These are phyloP conservation scores for Talaromyces liani DNA, from an alignment of 495 filamentous ascomycete genomes.

Conservation along the genomic window DNA sequence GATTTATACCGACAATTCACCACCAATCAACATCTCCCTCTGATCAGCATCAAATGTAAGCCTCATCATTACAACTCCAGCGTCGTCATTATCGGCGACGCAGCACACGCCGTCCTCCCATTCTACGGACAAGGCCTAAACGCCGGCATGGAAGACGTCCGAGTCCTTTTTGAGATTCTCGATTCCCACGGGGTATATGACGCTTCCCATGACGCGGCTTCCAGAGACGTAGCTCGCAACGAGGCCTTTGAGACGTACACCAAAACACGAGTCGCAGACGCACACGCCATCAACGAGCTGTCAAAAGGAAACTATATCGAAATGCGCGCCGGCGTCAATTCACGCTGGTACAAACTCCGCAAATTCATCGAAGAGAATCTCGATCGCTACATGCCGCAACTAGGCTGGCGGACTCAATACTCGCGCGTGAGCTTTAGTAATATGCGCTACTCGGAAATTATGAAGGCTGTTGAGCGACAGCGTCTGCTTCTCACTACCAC, in stretches of 20 bases:
- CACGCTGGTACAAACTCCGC: constrained; percentile 63
- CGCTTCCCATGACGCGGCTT: constrained; percentile 20
- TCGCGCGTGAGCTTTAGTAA: constrained; percentile 89
- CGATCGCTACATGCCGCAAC: constrained; percentile 60
- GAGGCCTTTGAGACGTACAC: constrained; percentile 70
- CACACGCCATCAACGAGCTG: constrained; percentile 85
- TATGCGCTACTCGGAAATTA: constrained; percentile 80
- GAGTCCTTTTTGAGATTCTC: constrained; percentile 68
- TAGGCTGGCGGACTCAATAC: constrained; percentile 91
- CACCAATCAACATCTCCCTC: constrained; percentile 76
- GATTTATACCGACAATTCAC: constrained; percentile 65
- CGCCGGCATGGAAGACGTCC: constrained; percentile 75
- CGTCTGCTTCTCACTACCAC: constrained; percentile 45
- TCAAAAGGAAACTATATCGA: constrained; percentile 88
- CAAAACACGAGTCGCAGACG: constrained; percentile 61
- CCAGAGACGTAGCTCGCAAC: constrained; percentile 34
- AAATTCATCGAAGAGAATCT: constrained; percentile 85
- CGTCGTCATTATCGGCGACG: constrained; percentile 86
- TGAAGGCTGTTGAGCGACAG: constrained; percentile 59
- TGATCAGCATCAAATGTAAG: constrained; percentile 86
- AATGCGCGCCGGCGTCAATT: constrained; percentile 79
- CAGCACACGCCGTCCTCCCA: constrained; percentile 95
- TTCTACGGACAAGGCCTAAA: constrained; percentile 93
- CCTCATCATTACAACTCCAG: constrained; percentile 75
- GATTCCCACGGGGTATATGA: constrained; percentile 53